Conservation (phyloP, 495 filamentous ascomycete species). For the Penicillium cosmopolitanum region DNA sequence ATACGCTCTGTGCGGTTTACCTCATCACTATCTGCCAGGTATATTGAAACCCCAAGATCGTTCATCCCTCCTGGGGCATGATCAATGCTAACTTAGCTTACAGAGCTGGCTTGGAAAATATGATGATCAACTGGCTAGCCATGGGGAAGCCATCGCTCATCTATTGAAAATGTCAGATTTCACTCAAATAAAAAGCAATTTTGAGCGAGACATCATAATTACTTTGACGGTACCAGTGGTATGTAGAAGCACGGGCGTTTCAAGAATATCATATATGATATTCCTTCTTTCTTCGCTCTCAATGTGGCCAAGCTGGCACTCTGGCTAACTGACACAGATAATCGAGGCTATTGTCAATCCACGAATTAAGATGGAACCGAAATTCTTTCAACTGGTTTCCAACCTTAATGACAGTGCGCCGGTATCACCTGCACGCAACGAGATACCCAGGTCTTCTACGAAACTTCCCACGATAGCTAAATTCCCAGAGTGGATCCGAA, state of each 20-base stretch:
- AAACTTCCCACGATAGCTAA: conserved; percentile 22
- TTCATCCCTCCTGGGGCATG: neutral
- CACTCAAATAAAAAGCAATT: conserved; percentile 25
- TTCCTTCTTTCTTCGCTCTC: too few species aligned
- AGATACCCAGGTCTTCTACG: conserved; percentile 13
- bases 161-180: conserved; percentile 32
- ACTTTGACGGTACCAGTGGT: conserved; percentile 42
- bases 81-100: neutral
- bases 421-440: neutral
- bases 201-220: conserved; percentile 35
- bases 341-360: conserved; percentile 39
- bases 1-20: conserved; percentile 48
- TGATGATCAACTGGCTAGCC: conserved; percentile 25
- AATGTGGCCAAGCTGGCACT: too few species aligned
- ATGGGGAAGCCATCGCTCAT: conserved; percentile 37
- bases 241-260: conserved; percentile 7
- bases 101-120: conserved; percentile 35
- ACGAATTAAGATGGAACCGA: conserved; percentile 27
- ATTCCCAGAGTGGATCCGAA: conserved; percentile 25
- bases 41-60: neutral
- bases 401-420: conserved; percentile 10
- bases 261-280: neutral
- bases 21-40: conserved; percentile 48
- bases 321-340: conserved; percentile 23
- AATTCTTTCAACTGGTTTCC: conserved; percentile 22